Evolutionary conservation across 2,329 filamentous ascomycete genomes (phyloP), one percentile per base, ranked within the genome.

Genomic region (Aspergillus japonicus): DNA sequence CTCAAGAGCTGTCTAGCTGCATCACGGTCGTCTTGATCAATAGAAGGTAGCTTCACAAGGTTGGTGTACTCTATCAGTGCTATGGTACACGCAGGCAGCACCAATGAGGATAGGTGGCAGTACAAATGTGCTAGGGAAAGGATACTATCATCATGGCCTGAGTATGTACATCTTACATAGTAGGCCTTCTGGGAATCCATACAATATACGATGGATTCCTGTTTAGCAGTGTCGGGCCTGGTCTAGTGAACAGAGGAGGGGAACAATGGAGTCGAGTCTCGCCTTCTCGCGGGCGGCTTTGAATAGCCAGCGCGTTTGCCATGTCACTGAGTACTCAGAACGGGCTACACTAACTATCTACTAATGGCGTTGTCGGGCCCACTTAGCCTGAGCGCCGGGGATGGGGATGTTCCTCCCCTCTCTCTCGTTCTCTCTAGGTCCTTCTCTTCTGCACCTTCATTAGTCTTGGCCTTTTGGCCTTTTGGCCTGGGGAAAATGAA

Each of bases 241-340:
- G 12, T 44, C 14, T 7, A 19, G 6, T 19, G 39, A 19, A 44
- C 23, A 6, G 29, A 31, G 26, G 48, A 47, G 51, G 58, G 58
- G 53, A n/a, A 5, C 4, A n/a, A 16, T 44, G 16, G 23, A 50
- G 53, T 59, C 49, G 59, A 59, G 60, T 57, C 58, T 57, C 35
- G 39, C 39, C 5, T 44, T 44, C 12, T 16, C 2, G 39, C 16
- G 39, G 39, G 35, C 47, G 48, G 39, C 47, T 54, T 59, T n/a
- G 50, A 44, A 57, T 33, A 47, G 33, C 47, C 58, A 56, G 47
- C 48, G 58, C 55, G 56, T 56, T 61, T 58, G 55, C 56, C 58
- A 61, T 61, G 62, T 59, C 39, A 54, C 48, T 56, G 54, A 58
- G 39, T 57, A 66, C 56, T 29, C 62, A 57, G 51, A 56, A 57